Evolutionary conservation across 345 rosid genomes (phyloP).

Genomic region (Clausena lansium): DNA sequence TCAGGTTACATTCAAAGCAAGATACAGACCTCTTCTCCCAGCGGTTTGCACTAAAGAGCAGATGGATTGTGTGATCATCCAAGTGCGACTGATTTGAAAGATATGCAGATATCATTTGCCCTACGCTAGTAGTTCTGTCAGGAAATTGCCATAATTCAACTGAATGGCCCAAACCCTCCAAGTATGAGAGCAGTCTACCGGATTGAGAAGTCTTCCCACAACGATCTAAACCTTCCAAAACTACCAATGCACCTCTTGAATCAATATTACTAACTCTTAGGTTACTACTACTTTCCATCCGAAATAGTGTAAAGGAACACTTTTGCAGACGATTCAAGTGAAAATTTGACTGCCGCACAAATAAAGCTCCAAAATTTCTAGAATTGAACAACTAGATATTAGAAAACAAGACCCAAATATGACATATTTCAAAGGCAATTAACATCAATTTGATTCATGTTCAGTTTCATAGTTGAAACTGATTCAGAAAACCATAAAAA

Average conservation of each 20-base stretch:
- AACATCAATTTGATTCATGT: neutral
- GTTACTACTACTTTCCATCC: constrained; percentile 40
- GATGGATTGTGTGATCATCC: constrained; percentile 89
- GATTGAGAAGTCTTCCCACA: constrained; percentile 90
- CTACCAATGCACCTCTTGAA: constrained; percentile 81
- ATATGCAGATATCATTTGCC: constrained; percentile 84
- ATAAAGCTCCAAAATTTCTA: constrained; percentile 40
- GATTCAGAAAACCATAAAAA: neutral
- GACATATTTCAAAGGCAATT: neutral
- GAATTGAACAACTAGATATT: constrained; percentile 9
- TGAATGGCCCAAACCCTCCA: constrained; percentile 64
- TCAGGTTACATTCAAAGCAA: neutral
- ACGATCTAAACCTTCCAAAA: constrained; percentile 89
- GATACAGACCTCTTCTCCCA: constrained; percentile 79
- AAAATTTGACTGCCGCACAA: constrained; percentile 29
- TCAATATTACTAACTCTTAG: constrained; percentile 19
- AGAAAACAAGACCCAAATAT: neutral
- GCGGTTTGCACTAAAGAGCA: constrained; percentile 87
- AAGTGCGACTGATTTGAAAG: constrained; percentile 66
- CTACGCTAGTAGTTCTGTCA: constrained; percentile 75
- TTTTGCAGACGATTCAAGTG: constrained; percentile 20
- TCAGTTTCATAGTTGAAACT: neutral
- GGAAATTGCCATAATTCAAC: constrained; percentile 87
- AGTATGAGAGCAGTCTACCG: constrained; percentile 50
- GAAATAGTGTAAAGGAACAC: constrained; percentile 26